phyloP scores from a whole-genome alignment of 345 rosid species.

The Fremontodendron californicum region DNA sequence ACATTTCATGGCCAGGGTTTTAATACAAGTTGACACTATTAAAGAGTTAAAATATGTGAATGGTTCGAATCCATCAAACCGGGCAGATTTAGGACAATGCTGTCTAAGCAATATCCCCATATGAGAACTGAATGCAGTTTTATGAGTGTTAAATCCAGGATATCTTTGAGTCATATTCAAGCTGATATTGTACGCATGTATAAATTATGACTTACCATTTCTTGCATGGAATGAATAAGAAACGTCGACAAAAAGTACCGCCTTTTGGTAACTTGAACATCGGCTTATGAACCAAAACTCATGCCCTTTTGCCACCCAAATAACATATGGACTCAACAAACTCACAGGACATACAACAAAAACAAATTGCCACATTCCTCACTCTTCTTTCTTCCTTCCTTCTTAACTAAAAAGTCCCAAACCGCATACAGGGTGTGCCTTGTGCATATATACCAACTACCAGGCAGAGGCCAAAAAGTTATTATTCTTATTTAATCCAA shows the following conservation, averaged over 20 bases:
- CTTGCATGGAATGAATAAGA: neutral
- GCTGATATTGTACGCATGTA: neutral
- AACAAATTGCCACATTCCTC: neutral
- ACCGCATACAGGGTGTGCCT: too few relatives aligned
- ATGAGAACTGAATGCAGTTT: neutral
- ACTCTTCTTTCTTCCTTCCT: neutral
- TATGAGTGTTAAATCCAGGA: too few relatives aligned
- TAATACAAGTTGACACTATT: neutral
- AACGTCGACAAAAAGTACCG: neutral
- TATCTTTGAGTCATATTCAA: neutral
- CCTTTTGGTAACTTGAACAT: neutral
- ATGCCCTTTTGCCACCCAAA: neutral
- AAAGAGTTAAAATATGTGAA: neutral
- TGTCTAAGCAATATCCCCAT: neutral
- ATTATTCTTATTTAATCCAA: conserved; percentile 2
- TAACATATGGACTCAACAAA: neutral
- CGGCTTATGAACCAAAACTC: neutral
- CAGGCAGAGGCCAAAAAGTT: neutral
- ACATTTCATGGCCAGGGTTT: neutral
- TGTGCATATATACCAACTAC: neutral
- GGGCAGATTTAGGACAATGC: neutral
- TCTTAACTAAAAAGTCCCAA: neutral
- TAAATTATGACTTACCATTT: neutral
- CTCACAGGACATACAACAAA: neutral
- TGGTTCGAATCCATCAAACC: neutral